phyloP scores from a whole-genome alignment of 495 filamentous ascomycete genomes.

The Lichenothelia convexa region DNA sequence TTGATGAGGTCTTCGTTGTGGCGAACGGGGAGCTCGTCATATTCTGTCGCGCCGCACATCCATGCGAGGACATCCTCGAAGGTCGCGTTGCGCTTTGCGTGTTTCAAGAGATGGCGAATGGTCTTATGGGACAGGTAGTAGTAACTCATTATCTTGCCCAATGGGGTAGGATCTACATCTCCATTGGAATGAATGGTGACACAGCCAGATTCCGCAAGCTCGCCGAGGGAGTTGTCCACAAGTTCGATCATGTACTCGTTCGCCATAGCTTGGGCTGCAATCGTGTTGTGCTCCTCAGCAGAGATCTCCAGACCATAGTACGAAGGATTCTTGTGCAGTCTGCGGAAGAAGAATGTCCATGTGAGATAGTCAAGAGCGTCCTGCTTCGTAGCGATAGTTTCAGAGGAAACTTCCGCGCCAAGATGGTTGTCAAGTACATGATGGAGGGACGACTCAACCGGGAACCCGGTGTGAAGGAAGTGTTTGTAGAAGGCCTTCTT shows the following conservation, averaged over 20 bases:
- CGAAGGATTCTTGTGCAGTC: conserved; percentile 93
- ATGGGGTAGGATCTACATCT: conserved; percentile 68
- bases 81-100: conserved; percentile 57
- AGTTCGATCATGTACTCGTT: conserved; percentile 86
- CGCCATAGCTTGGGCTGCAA: conserved; percentile 63
- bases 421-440: conserved; percentile 95
- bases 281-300: conserved; percentile 78
- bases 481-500: conserved; percentile 99
- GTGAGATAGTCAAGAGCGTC: conserved; percentile 96
- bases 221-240: conserved; percentile 66
- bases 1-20: conserved; percentile 99
- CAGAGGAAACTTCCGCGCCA: conserved; percentile 83
- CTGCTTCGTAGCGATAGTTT: conserved; percentile 82
- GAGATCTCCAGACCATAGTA: conserved; percentile 95
- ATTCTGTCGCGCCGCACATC: conserved; percentile 89
- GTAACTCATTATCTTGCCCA: conserved; percentile 98
- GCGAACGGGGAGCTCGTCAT: conserved; percentile 93
- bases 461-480: conserved; percentile 95
- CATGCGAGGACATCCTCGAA: conserved; percentile 79
- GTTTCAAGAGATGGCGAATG: conserved; percentile 58
- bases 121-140: conserved; percentile 97
- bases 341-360: conserved; percentile 98
- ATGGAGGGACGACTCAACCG: conserved; percentile 89
- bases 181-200: conserved; percentile 66
- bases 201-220: conserved; percentile 69